Conservation (phyloP, 2,329 filamentous ascomycete genomes). For the Hortaea werneckii region DNA sequence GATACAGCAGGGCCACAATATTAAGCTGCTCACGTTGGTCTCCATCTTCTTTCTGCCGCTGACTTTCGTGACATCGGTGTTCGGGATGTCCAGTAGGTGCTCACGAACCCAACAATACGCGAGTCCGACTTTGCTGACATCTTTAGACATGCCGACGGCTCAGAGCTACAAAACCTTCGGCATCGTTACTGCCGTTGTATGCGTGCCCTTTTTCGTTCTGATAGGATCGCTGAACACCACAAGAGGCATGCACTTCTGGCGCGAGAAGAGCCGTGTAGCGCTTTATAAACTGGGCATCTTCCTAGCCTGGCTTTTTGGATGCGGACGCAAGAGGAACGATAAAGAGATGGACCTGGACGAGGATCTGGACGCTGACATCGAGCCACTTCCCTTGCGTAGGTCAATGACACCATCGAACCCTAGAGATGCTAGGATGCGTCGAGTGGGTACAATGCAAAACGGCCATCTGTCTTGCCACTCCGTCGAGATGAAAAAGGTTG, state of each 20-base stretch:
- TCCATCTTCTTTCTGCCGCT: slow-evolving; percentile 53
- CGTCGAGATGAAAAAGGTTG: neutral
- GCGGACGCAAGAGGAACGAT: neutral
- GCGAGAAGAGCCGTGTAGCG: slow-evolving; percentile 6
- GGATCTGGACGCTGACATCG: neutral
- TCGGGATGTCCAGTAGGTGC: slow-evolving; percentile 27
- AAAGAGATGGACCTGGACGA: neutral
- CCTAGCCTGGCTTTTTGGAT: neutral
- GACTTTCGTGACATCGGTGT: slow-evolving; percentile 51
- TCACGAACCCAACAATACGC: neutral
- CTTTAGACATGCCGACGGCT: slow-evolving; percentile 35
- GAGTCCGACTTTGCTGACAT: slow-evolving; percentile 9
- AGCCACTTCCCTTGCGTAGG: neutral
- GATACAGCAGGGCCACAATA: slow-evolving; percentile 51
- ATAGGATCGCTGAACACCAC: slow-evolving; percentile 36
- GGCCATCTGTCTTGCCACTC: neutral
- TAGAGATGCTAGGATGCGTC: neutral
- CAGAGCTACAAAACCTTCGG: slow-evolving; percentile 30
- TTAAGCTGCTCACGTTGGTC: slow-evolving; percentile 50
- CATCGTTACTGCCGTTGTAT: slow-evolving; percentile 32
- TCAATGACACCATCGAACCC: neutral
- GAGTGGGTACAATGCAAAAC: neutral
- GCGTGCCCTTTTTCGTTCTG: slow-evolving; percentile 37
- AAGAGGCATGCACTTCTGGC: slow-evolving; percentile 30
- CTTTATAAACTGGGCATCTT: neutral